A percentile compares a stretch with the other conserved stretches of the same genome.
These are phyloP conservation scores for Starmerella potacharoeniae DNA, from an alignment of 805 yeast species.

Conservation along the genomic window DNA sequence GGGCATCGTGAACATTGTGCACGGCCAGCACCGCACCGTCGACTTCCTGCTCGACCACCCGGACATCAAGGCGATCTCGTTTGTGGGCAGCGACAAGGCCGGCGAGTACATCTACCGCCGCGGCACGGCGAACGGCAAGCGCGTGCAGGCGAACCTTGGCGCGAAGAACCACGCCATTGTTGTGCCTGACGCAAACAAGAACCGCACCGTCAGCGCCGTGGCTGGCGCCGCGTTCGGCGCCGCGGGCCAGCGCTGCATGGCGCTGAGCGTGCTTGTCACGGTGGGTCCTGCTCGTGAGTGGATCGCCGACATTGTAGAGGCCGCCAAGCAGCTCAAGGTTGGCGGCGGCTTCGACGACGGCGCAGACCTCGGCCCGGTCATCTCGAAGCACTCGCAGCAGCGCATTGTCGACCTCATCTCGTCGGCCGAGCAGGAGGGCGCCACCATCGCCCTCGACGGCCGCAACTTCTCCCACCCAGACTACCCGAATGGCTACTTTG, in stretches of 20 bases:
- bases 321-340: slow-evolving; percentile 46
- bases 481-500: slow-evolving; percentile 54
- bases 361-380: slow-evolving; percentile 65
- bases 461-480: slow-evolving; percentile 38
- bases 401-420: slow-evolving; percentile 47
- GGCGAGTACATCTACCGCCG: slow-evolving; percentile 60
- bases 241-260: slow-evolving; percentile 79
- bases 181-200: slow-evolving; percentile 60
- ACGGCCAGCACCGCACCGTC: slow-evolving; percentile 63
- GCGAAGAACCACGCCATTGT: slow-evolving; percentile 70
- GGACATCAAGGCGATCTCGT: slow-evolving; percentile 62
- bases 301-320: slow-evolving; percentile 47
- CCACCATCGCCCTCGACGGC: slow-evolving; percentile 53
- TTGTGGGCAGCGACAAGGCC: slow-evolving; percentile 70
- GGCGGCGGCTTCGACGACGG: slow-evolving; percentile 54
- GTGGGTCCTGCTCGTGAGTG: slow-evolving; percentile 57
- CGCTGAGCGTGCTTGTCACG: slow-evolving; percentile 59
- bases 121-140: slow-evolving; percentile 57
- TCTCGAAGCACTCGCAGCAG: slow-evolving; percentile 45
- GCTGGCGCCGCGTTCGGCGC: slow-evolving; percentile 75
- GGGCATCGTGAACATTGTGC: slow-evolving; percentile 61
- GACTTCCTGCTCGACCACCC: slow-evolving; percentile 61
- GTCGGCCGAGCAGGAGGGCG: slow-evolving; percentile 51
- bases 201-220: slow-evolving; percentile 50
- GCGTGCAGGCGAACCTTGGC: slow-evolving; percentile 68